Evolutionary conservation across 2,329 filamentous ascomycete species (phyloP), one percentile per base, ranked within the genome.

Genomic region (Diaporthe sp.): DNA sequence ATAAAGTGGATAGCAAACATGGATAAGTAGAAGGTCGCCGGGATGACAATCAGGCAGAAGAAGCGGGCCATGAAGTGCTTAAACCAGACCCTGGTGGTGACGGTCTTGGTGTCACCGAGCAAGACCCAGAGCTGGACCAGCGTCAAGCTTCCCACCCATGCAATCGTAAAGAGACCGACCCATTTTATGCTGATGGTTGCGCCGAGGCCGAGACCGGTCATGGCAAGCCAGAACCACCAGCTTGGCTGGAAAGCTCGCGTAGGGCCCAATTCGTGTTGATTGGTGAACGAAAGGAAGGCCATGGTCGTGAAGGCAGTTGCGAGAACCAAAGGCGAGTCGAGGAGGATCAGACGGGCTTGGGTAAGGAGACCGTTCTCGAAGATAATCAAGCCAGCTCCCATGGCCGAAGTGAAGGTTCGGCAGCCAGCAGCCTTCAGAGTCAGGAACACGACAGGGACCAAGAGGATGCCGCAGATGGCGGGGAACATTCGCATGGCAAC

Each of bases 1-100:
- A 96, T 80, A 86, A 99, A 99, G 88, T 99, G 97, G 81, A 99
- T 97, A 72, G 92, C 96, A 82, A 99, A 99, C 94, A 98, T 98
- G 81, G 91, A 93, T 89, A 98, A 93, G 87, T 99, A 99, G 86
- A 99, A 98, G 49, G 92, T 92, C 37, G 94, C 79, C 9, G 97
- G 97, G 79, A 99, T 94, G 79, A 98, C 88, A 79, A 99, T 95
- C 73, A 99, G 89, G 84, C 95, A 98, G 88, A 98, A 98, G 60
- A 92, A 88, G 79, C 97, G 94, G 19, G 97, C 95, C 83, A 97
- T 92, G 82, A 99, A 93, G 86, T 99, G 97, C 88, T 98, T 99
- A 85, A 94, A 91, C 90, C 96, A 98, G 76, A 96, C 84, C 78
- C 95, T 94, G 78, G 95, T 89, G 72, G 95, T 95, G 71, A 98